Evolutionary conservation across 371 early-diverging fungal species (phyloP), one percentile per base, ranked within the genome.

Genomic region (Smittium culicis): DNA sequence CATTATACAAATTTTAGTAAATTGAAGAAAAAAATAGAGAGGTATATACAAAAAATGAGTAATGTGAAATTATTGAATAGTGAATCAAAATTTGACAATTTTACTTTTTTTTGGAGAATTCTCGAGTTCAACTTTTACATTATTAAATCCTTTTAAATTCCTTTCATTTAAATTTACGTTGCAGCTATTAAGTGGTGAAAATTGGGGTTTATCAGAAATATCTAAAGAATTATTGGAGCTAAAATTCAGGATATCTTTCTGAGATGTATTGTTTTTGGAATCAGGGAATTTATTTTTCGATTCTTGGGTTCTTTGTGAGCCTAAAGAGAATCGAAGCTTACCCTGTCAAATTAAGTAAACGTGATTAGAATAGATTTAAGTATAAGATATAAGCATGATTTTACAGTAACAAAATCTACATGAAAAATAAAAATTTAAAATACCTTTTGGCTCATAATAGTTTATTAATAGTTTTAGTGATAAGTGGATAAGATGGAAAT

Each of bases 381-480:
- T 11, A 45, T 11, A 11, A 45, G 5, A 45, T 11, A 45, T 45
- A 45, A 45, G 20, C 5, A 45, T 11, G 45, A 45, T 11, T 11
- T 45, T 11, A 45, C 45, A 45, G 20, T 45, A 45, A 20, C 45
- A 45, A 45, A 45, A 45, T 45, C 45, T 20, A 11, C 20, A 11
- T 11, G 5, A 45, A 45, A 45, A 20, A 45, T 45, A 11, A 45
- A 45, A 45, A 20, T 45, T 11, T 11, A 45, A 45, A 45, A 45
- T 45, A 45, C 45, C 45, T 45, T 45, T 45, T 45, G 45, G 45
- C 45, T 45, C 45, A 45, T 45, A n/a, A n/a, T n/a, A n/a, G n/a
- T n/a, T n/a, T n/a, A n/a, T n/a, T n/a, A n/a, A n/a, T n/a, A n/a
- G n/a, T n/a, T n/a, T n/a, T n/a, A n/a, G n/a, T n/a, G n/a, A n/a